Conservation (phyloP, 2,329 filamentous ascomycete species). For the Cyphellophora attinorum region DNA sequence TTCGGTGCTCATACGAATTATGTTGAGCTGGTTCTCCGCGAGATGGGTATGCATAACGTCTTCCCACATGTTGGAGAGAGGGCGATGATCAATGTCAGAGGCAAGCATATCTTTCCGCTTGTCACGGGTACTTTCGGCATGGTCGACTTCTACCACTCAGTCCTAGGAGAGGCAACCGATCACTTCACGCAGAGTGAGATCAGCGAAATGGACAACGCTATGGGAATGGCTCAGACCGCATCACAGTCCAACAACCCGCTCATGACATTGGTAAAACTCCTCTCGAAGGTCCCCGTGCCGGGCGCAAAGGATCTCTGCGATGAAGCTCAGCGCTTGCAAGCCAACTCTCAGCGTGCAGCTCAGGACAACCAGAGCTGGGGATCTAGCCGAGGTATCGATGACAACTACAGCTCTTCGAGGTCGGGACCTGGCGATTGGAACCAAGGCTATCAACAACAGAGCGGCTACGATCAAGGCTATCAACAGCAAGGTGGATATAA, state of each 20-base stretch:
- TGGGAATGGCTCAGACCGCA: conserved; percentile 56
- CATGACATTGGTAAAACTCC: conserved; percentile 59
- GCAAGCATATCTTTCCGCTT: conserved; percentile 61
- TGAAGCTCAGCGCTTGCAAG: conserved; percentile 56
- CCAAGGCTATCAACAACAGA: conserved; percentile 8
- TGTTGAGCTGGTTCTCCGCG: conserved; percentile 64
- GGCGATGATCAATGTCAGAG: conserved; percentile 56
- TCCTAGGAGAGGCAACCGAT: conserved; percentile 66
- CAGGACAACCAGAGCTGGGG: conserved; percentile 24
- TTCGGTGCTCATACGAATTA: conserved; percentile 73
- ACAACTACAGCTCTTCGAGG: conserved; percentile 21
- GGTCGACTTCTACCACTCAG: conserved; percentile 76
- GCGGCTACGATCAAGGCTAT: not conserved
- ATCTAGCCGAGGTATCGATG: conserved; percentile 17
- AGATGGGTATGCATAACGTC: conserved; percentile 58
- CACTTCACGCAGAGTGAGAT: conserved; percentile 80
- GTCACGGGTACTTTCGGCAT: conserved; percentile 67
- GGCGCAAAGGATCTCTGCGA: conserved; percentile 57
- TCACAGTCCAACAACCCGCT: conserved; percentile 33
- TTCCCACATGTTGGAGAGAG: conserved; percentile 64
- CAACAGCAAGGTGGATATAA: conserved; percentile 8
- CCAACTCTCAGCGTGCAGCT: conserved; percentile 50
- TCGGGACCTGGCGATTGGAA: conserved; percentile 9
- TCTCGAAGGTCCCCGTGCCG: conserved; percentile 71
- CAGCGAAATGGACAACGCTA: conserved; percentile 66